phyloP scores from a whole-genome alignment of 768 basidiomycete species.

The Cystoderma amianthinum region DNA sequence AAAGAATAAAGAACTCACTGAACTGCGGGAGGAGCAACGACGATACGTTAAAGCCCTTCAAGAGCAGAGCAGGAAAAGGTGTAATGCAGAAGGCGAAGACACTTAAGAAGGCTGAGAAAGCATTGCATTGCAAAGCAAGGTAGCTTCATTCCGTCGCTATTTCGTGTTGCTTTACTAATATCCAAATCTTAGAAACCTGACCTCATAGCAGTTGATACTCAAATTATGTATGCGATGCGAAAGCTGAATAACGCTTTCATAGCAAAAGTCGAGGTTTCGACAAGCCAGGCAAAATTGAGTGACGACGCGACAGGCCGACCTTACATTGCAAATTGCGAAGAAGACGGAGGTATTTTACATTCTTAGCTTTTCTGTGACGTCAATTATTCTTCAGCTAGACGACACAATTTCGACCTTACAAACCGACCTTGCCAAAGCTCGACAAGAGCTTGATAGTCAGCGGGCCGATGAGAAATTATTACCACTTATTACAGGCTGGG shows the following conservation, averaged over 20 bases:
- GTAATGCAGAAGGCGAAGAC: no score
- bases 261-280: no score
- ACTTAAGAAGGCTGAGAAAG: no score
- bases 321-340: no score
- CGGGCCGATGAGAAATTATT: no score
- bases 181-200: conserved; percentile 69
- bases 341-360: no score
- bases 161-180: background rate
- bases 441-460: conserved; percentile 81
- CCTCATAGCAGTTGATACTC: conserved; percentile 76
- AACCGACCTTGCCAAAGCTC: conserved; percentile 53
- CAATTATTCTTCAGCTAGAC: conserved; percentile 41
- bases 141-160: conserved; percentile 12
- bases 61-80: conserved; percentile 75
- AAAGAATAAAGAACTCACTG: no score
- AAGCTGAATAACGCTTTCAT: conserved; percentile 69
- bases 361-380: conserved; percentile 16
- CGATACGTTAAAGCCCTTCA: no score
- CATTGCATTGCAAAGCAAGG: conserved; percentile 79
- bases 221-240: conserved; percentile 78
- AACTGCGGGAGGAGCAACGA: conserved; percentile 75
- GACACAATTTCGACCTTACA: conserved; percentile 49
- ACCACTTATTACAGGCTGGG: no score
- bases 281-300: conserved; percentile 34
- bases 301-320: conserved; percentile 49